Percentiles rank a stretch among this genome's conserved stretches.
These are phyloP conservation scores for Penicillium sumatraense DNA, from an alignment of 2,329 filamentous ascomycete genomes.

Conservation along the genomic window DNA sequence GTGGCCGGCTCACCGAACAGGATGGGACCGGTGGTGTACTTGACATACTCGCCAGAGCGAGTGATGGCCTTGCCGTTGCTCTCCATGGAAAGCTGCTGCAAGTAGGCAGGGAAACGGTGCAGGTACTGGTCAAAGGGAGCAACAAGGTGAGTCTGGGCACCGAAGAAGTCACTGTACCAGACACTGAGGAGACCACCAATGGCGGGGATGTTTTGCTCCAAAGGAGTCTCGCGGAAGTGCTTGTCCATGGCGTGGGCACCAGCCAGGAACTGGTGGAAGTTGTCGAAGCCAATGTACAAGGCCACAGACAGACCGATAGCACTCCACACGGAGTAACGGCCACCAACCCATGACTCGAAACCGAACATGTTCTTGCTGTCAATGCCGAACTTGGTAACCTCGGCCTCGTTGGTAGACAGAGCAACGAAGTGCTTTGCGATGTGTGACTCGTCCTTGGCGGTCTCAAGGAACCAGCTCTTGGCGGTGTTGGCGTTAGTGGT, in stretches of 20 bases:
- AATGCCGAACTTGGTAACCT: conserved; percentile 98
- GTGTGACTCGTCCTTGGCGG: conserved; percentile 70
- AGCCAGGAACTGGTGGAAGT: conserved; percentile 94
- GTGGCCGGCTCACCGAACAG: conserved; percentile 98
- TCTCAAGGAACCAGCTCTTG: conserved; percentile 94
- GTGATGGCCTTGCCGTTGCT: conserved; percentile 98
- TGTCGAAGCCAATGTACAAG: conserved; percentile 94
- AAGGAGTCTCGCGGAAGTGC: conserved; percentile 89
- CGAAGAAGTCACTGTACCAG: conserved; percentile 99
- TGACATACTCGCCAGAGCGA: conserved; percentile 82
- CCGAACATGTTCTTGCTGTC: conserved; percentile 99
- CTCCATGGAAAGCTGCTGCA: conserved; percentile 99
- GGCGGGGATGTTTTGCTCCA: conserved; percentile 93
- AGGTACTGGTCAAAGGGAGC: conserved; percentile 99
- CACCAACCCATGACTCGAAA: conserved; percentile 98
- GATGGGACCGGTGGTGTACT: conserved; percentile 96
- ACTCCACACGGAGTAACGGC: conserved; percentile 98
- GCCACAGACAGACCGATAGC: conserved; percentile 94
- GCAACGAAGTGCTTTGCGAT: conserved; percentile 99
- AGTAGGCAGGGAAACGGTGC: conserved; percentile 97
- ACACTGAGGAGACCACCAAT: conserved; percentile 92
- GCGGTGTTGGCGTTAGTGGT: conserved; percentile 96
- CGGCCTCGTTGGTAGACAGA: conserved; percentile 90
- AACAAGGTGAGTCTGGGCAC: conserved; percentile 95
- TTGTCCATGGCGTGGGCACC: conserved; percentile 98